Base-by-base conservation (phyloP, 306 rosid species). In the Dryas alaskensis region DNA sequence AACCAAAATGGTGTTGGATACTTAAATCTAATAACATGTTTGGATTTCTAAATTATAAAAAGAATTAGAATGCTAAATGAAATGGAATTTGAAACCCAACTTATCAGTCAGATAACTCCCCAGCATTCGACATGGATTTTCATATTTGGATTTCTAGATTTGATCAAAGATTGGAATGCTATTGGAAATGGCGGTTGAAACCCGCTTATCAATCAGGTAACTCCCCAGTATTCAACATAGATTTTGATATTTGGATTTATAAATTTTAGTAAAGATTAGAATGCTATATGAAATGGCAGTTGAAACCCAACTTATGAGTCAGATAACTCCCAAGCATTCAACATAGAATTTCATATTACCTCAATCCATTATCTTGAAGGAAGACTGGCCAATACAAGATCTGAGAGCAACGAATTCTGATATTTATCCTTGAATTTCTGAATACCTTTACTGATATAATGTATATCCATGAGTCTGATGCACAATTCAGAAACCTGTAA, bases 371-470 rank as follows among this genome's bases (percentile, higher is more conserved):
- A 75, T 87, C 86, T 79, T 78, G 96, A 79, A 94, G 97, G 75
- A 84, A 82, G 75, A 94, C 77, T 70, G 97, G 97, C 97, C 98
- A 94, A 82, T 91, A 89, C 80, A 91, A 86, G 62, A 94, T 89
- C 82, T 91, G 97, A 83, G 90, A 84, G 69, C 93, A 80, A 39
- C 90, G 95, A 64, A 88, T 87, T 79, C 60, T 82, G 54, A 85
- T 81, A 73, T 86, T 89, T 78, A 81, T 83, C 85, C 90, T 85
- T 62, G 95, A 69, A 52, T 85, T 84, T 73, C 80, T 81, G 79
- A 89, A 87, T 55, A 88, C 65, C 49, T 80, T 84, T 50, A 83
- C 73, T n/a, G 70, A 80, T 73, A 81, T 80, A 77, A 72, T 60
- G 79, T 72, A 67, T 17, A 84, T 50, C 96, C 92, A 88, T 13